Evolutionary conservation across 2,329 filamentous ascomycete species (phyloP).

Genomic region (Plectosphaerella cucumerina): DNA sequence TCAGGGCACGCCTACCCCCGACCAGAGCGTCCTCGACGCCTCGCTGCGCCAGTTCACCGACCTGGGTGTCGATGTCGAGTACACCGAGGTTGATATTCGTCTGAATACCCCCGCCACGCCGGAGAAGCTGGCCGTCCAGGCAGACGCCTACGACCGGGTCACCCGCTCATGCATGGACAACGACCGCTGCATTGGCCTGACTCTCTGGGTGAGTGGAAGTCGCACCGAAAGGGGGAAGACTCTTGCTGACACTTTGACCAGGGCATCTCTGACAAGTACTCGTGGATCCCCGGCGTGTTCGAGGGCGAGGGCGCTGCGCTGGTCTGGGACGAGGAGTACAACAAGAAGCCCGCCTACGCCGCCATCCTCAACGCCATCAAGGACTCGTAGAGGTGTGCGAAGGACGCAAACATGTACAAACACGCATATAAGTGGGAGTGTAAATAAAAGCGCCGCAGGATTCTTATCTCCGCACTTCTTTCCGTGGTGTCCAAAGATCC

Average conservation of each 20-base stretch:
- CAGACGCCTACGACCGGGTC: slow-evolving; percentile 21
- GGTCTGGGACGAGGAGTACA: slow-evolving; percentile 37
- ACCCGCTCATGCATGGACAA: background rate
- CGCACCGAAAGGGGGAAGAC: background rate
- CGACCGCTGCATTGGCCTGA: slow-evolving; percentile 23
- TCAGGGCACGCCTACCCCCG: slow-evolving; percentile 27
- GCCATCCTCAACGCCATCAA: slow-evolving; percentile 28
- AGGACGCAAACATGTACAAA: no score
- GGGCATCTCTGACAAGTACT: slow-evolving; percentile 4
- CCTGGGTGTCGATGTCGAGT: slow-evolving; percentile 43
- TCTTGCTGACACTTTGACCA: background rate
- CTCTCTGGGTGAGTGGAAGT: slow-evolving; percentile 20
- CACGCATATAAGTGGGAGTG: no score
- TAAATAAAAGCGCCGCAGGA: no score
- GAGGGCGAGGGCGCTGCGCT: slow-evolving; percentile 33
- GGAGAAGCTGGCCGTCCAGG: slow-evolving; percentile 23
- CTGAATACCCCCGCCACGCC: slow-evolving; percentile 24
- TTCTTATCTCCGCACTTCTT: no score
- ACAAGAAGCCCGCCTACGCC: slow-evolving; percentile 37
- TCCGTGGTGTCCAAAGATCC: no score
- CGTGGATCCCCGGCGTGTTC: slow-evolving; percentile 37
- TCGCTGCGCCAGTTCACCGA: slow-evolving; percentile 36
- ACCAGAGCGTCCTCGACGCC: slow-evolving; percentile 17
- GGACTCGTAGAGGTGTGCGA: slow-evolving; percentile 15
- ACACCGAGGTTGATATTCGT: slow-evolving; percentile 53